Conservation (phyloP, 2,329 filamentous ascomycete species). For the Coleophoma crateriformis region DNA sequence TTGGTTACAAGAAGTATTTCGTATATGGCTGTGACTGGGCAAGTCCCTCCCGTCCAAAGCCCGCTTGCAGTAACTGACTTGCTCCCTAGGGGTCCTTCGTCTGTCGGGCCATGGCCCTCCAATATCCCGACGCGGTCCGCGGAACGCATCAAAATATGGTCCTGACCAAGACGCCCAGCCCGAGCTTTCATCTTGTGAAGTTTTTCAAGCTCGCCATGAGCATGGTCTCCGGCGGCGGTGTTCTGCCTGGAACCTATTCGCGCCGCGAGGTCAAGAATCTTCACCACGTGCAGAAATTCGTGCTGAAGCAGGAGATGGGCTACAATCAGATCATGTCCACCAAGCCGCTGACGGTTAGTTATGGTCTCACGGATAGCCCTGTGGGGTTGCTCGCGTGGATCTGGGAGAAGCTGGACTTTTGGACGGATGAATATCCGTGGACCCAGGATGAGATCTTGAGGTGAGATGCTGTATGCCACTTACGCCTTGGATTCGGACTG, state of each 20-base stretch:
- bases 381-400: slow-evolving; percentile 69
- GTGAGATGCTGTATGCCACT: slow-evolving; percentile 57
- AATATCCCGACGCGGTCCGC: not conserved
- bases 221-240: not conserved
- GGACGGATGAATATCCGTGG: slow-evolving; percentile 67
- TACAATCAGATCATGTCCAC: slow-evolving; percentile 20
- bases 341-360: slow-evolving; percentile 67
- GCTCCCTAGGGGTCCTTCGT: not conserved
- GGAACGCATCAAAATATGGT: not conserved
- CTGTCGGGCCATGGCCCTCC: not conserved
- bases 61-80: not conserved
- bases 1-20: not conserved
- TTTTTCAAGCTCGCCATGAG: not conserved
- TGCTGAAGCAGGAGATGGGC: not conserved
- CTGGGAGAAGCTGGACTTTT: slow-evolving; percentile 72
- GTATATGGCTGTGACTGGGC: not conserved
- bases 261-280: not conserved
- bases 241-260: not conserved
- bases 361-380: slow-evolving; percentile 62
- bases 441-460: slow-evolving; percentile 68
- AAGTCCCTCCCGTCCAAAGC: not conserved
- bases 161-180: not conserved
- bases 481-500: not conserved
- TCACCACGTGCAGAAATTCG: not conserved
- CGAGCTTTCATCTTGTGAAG: not conserved